Base-by-base conservation (phyloP, 2,329 filamentous ascomycete species). In the Aspergillus pseudotamarii region DNA sequence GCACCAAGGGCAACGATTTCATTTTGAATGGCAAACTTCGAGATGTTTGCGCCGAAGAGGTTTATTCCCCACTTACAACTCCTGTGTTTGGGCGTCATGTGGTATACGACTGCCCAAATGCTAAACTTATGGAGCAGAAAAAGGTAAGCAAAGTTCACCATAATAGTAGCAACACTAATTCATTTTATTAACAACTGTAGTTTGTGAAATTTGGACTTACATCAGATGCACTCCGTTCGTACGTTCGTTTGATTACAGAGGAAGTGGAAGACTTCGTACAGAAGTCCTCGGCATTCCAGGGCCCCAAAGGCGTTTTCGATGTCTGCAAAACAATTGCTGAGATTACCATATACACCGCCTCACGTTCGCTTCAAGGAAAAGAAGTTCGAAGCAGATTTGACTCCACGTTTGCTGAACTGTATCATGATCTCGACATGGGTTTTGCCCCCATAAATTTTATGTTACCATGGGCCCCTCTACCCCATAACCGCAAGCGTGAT, bases 61-160 rank as follows among this genome's bases (percentile, higher is more conserved):
- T 96, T 67, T 96, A 96, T 80, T 90, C 87, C 60, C 90, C 91
- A 61, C 84, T 97, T 62, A 87, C 84, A 28, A 88, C 86, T 6
- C 87, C 87, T 51, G 86, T 89, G 3, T 96, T 96, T 75, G 93
- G 93, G 69, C 89, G 88, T 71, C 90, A 94, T 80, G 93, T 96
- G 30, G 91, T 96, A 59, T 96, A 96, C 76, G 93, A 96, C 77
- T 95, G 92, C 80, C 92, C 92, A 48, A 96, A 96, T 76, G 85
- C 92, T 63, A 96, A 96, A 81, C 86, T 96, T 74, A 96, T 96
- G 93, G 93, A 96, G 82, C 93, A 96, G 84, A 96, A 96, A 84
- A 95, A 94, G 88, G 91, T 93, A 77, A 66, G 80, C 61, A 54
- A 51, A 21, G n/a, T 50, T 21, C 10, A 28, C 51, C 23, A 8